A percentile compares a stretch with the other conserved stretches of the same genome.
Conservation (phyloP, 768 basidiomycete genomes). For the Lyophyllum atratum region DNA sequence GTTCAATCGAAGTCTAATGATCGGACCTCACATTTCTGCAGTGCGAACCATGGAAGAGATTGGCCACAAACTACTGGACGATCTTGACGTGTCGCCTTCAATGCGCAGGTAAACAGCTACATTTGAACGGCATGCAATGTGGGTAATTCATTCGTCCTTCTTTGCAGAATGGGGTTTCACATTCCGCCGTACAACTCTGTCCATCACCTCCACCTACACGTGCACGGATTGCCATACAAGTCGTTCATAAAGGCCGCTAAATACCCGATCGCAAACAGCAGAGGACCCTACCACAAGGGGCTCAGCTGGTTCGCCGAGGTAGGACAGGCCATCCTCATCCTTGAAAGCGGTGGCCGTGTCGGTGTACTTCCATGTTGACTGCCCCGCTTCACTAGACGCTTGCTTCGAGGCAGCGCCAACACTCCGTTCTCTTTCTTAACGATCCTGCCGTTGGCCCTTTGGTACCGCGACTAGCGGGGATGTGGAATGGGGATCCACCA, state of each 20-base stretch:
- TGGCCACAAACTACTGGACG: slow-evolving; percentile 55
- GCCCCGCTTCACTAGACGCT: neutral
- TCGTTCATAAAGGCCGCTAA: slow-evolving; percentile 37
- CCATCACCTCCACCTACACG: slow-evolving; percentile 74
- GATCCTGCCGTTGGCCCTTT: neutral
- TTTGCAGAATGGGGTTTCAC: slow-evolving; percentile 73
- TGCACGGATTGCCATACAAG: slow-evolving; percentile 67
- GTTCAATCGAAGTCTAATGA: neutral
- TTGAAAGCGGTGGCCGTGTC: slow-evolving; percentile 55
- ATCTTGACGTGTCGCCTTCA: slow-evolving; percentile 37
- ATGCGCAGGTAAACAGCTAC: slow-evolving; percentile 45
- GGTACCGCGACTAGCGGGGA: neutral
- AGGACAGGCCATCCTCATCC: slow-evolving; percentile 58
- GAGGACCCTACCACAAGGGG: slow-evolving; percentile 54
- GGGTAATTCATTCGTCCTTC: slow-evolving; percentile 12
- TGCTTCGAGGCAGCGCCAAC: neutral
- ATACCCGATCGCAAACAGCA: slow-evolving; percentile 49
- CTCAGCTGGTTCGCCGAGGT: slow-evolving; percentile 74
- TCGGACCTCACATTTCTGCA: slow-evolving; percentile 7
- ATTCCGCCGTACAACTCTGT: slow-evolving; percentile 79
- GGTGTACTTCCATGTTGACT: slow-evolving; percentile 49
- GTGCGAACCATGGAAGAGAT: slow-evolving; percentile 38
- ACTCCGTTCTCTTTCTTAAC: neutral
- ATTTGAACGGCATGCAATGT: neutral
- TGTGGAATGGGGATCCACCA: neutral